These are phyloP conservation scores for Aciculosporium take DNA, from an alignment of 2,329 filamentous ascomycete genomes.

Conservation along the genomic window DNA sequence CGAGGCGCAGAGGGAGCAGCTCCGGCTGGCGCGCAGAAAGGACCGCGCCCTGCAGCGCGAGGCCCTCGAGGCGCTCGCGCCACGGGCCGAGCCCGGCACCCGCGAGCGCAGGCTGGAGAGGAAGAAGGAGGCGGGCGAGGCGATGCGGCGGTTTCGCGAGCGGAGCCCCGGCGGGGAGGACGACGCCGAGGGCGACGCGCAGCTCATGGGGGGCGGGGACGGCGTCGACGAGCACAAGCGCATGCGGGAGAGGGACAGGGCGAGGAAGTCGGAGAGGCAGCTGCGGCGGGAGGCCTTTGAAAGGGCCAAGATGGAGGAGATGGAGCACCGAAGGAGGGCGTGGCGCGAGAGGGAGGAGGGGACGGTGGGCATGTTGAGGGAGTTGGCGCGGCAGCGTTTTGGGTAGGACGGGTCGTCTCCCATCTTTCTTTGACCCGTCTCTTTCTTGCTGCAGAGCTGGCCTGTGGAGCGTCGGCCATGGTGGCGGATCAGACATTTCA, in stretches of 20 bases:
- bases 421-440: not conserved
- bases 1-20: conserved; percentile 34
- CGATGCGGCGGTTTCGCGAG: conserved; percentile 59
- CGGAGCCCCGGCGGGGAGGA: conserved; percentile 44
- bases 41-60: conserved; percentile 57
- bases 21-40: conserved; percentile 46
- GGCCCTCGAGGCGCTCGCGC: conserved; percentile 64
- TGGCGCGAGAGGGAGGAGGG: conserved; percentile 66
- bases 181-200: conserved; percentile 47
- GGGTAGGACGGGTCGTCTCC: conserved; percentile 27
- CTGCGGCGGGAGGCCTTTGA: conserved; percentile 67
- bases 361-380: conserved; percentile 69
- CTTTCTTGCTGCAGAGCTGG: no score
- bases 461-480: no score
- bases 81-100: conserved; percentile 70
- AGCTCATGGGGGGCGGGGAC: conserved; percentile 62
- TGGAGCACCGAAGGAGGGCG: conserved; percentile 58
- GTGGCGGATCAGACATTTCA: no score
- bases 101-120: conserved; percentile 81
- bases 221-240: conserved; percentile 55
- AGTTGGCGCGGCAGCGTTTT: conserved; percentile 67
- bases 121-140: conserved; percentile 55
- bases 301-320: conserved; percentile 60
- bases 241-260: conserved; percentile 48
- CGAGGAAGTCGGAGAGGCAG: conserved; percentile 74